Conservation (phyloP, 768 basidiomycete species). For the Tylopilus plumbeoviolaceoides region DNA sequence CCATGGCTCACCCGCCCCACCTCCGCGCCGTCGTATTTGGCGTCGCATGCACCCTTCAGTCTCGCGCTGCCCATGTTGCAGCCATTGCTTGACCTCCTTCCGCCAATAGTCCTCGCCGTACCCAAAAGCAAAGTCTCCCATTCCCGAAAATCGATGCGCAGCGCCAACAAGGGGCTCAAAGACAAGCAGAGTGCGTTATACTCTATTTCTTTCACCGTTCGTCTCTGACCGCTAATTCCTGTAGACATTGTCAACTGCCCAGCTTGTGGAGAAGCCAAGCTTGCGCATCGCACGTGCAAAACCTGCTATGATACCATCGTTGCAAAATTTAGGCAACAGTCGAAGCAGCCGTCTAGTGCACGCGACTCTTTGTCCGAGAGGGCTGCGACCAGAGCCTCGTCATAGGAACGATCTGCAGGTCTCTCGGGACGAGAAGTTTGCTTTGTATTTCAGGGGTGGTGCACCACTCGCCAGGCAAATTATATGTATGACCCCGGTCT, state of each 20-base stretch:
- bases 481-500: not conserved
- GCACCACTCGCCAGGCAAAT: not conserved
- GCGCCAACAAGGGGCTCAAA: constrained; percentile 90
- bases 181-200: constrained; percentile 74
- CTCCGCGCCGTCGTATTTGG: constrained; percentile 18
- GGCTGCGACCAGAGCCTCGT: not conserved
- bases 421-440: not conserved
- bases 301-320: constrained; percentile 55
- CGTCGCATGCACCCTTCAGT: constrained; percentile 27
- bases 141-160: constrained; percentile 91
- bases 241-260: constrained; percentile 88
- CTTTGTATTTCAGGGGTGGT: no score
- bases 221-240: constrained; percentile 5
- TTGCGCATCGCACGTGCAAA: constrained; percentile 84
- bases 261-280: constrained; percentile 84
- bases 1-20: constrained; percentile 23
- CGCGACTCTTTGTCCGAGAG: not conserved
- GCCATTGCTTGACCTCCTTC: constrained; percentile 69
- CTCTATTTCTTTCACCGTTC: not conserved
- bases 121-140: constrained; percentile 94
- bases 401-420: constrained; percentile 5
- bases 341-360: constrained; percentile 9
- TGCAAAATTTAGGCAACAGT: constrained; percentile 20
- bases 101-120: constrained; percentile 85
- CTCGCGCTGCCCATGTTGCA: constrained; percentile 40